Percentiles rank a stretch among this genome's conserved stretches.
Evolutionary conservation across 1,284 basidiomycete genomes (phyloP).

Genomic region (Cryptococcus wingfieldii): DNA sequence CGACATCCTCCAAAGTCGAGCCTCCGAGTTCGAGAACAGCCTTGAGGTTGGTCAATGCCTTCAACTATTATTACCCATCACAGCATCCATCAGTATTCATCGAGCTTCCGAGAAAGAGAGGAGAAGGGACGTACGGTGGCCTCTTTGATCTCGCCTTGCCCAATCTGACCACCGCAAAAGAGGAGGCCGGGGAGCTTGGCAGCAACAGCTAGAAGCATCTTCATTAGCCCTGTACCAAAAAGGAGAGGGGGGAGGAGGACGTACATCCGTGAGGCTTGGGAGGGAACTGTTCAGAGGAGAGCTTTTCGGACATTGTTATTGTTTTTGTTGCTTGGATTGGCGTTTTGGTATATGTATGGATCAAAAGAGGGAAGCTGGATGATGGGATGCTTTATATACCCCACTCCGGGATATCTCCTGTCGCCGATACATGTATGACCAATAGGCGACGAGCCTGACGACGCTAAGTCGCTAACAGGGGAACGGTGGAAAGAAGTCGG

Average conservation of each 20-base stretch:
- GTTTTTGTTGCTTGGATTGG: too few relatives aligned
- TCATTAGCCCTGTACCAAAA: too few relatives aligned
- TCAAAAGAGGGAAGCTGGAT: too few relatives aligned
- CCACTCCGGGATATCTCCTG: neutral
- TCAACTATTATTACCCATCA: neutral
- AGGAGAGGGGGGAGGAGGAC: neutral
- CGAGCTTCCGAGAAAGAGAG: neutral
- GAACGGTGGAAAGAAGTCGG: too few relatives aligned
- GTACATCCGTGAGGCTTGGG: conserved; percentile 23
- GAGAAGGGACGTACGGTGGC: conserved; percentile 7
- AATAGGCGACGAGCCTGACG: too few relatives aligned
- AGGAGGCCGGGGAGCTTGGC: conserved; percentile 11
- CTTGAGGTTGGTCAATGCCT: conserved; percentile 20
- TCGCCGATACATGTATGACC: neutral
- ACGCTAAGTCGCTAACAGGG: too few relatives aligned
- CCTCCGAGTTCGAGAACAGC: conserved; percentile 34
- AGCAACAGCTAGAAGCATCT: conserved; percentile 3
- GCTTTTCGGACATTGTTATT: conserved; percentile 13
- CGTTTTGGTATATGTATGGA: too few relatives aligned
- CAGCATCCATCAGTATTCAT: neutral
- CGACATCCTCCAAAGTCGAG: conserved; percentile 70
- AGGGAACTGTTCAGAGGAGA: conserved; percentile 18
- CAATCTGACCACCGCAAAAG: conserved; percentile 10
- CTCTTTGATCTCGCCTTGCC: conserved; percentile 5
- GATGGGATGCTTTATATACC: neutral